Percentiles rank a stretch among this genome's conserved stretches.
Evolutionary conservation across 345 rosid genomes (phyloP).

Genomic region (Lepidium didymum): DNA sequence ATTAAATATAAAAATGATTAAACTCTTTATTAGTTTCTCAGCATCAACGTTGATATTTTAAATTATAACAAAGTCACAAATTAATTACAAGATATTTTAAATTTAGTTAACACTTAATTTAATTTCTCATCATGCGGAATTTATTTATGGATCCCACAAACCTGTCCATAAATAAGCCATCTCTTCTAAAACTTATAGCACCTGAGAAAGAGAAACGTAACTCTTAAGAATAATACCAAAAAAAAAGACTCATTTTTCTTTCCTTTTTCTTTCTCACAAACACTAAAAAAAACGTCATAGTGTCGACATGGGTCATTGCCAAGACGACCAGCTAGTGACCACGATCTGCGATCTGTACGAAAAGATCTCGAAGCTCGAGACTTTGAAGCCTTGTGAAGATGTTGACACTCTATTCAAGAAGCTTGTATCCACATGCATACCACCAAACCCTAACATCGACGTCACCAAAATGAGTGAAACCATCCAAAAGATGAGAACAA

Average conservation of each 20-base stretch:
- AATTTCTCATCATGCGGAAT: not conserved
- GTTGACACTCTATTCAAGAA: conserved; percentile 80
- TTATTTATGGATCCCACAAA: conserved; percentile 22
- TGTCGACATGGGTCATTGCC: conserved; percentile 78
- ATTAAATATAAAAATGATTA: not conserved
- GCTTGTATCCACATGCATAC: conserved; percentile 76
- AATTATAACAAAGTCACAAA: not conserved
- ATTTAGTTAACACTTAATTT: not conserved
- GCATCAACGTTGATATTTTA: no score
- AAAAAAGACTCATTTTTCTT: not conserved
- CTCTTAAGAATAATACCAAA: not conserved
- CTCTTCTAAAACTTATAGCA: conserved; percentile 18
- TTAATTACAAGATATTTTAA: not conserved
- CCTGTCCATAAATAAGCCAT: conserved; percentile 32
- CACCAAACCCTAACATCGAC: conserved; percentile 60
- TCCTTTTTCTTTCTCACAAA: not conserved
- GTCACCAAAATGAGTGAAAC: conserved; percentile 48
- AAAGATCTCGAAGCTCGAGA: conserved; percentile 62
- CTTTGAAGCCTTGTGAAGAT: conserved; percentile 66
- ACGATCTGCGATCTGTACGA: conserved; percentile 48
- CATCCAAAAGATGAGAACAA: conserved; percentile 60
- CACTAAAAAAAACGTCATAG: conserved; percentile 29
- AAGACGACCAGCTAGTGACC: conserved; percentile 47
- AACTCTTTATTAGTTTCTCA: no score
- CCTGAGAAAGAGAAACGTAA: conserved; percentile 11